These are phyloP conservation scores for Polygonum maritimum DNA, from an alignment of 148 eudicot species.

Conservation along the genomic window DNA sequence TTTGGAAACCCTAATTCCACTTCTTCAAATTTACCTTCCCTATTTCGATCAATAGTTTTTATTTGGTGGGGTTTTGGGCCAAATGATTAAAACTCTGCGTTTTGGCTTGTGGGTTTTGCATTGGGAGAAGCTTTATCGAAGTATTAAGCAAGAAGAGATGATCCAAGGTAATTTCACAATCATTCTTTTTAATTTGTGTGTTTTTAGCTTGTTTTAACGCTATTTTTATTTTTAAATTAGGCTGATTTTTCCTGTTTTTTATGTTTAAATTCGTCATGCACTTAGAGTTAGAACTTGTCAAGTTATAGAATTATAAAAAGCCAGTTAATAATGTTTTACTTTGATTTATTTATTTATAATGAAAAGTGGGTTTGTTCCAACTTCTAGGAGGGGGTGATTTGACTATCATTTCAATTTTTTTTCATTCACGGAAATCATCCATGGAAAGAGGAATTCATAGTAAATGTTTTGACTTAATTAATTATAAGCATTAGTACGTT, in stretches of 20 bases:
- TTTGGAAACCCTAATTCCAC: background rate
- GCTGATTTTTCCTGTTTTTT: background rate
- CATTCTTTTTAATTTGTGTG: background rate
- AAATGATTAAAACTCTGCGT: background rate
- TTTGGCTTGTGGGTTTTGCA: background rate
- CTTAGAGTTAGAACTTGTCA: background rate
- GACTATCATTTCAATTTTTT: background rate
- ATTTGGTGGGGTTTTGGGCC: background rate
- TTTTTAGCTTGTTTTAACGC: background rate
- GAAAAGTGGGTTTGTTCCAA: background rate
- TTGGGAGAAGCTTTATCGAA: constrained; percentile 5
- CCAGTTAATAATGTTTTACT: no score
- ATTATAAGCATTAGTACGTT: background rate
- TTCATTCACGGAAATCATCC: background rate
- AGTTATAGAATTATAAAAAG: background rate
- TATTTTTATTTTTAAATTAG: no score
- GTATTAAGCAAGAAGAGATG: constrained; percentile 9
- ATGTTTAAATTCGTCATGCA: background rate
- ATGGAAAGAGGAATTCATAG: background rate
- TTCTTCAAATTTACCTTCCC: background rate
- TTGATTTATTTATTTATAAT: background rate
- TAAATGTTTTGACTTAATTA: constrained; percentile 4
- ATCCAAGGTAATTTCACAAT: constrained; percentile 4
- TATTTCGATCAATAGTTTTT: background rate
- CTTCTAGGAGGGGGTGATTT: background rate